Evolutionary conservation across 2,329 filamentous ascomycete species (phyloP).

Genomic region (Pezicula radicicola): DNA sequence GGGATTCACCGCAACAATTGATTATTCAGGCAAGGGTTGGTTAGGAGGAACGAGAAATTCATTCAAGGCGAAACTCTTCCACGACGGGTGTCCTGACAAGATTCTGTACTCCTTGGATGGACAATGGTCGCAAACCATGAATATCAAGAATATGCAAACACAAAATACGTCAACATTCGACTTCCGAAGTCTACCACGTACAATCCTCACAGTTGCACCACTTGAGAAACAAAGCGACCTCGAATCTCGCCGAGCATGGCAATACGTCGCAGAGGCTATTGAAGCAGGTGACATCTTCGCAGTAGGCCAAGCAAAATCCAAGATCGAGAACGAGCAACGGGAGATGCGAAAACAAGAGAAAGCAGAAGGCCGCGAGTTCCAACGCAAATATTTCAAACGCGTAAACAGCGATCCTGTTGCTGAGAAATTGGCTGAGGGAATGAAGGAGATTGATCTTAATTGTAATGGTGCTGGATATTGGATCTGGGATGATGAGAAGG

Average conservation of each 20-base stretch:
- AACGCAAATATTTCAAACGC: constrained; percentile 74
- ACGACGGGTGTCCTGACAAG: constrained; percentile 65
- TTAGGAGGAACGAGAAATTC: constrained; percentile 91
- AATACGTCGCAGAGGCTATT: constrained; percentile 78
- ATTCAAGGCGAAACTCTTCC: constrained; percentile 73
- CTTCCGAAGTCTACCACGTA: constrained; percentile 52
- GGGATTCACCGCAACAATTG: constrained; percentile 83
- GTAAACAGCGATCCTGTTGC: constrained; percentile 41
- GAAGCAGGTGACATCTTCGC: constrained; percentile 77
- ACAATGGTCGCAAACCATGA: constrained; percentile 73
- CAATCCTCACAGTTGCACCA: constrained; percentile 66
- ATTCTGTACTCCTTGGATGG: constrained; percentile 79
- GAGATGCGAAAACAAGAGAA: constrained; percentile 72
- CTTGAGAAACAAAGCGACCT: constrained; percentile 79
- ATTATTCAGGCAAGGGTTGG: constrained; percentile 93
- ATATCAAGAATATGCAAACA: constrained; percentile 67
- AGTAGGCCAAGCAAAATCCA: constrained; percentile 74
- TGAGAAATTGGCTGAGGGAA: constrained; percentile 35
- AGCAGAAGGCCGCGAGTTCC: constrained; percentile 70
- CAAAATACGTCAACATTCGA: constrained; percentile 54
- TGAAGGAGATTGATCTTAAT: constrained; percentile 16
- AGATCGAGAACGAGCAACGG: constrained; percentile 87
- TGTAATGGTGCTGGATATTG: constrained; percentile 10
- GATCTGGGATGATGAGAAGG: constrained; percentile 24
- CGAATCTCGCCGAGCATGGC: constrained; percentile 86